These are phyloP conservation scores for Choanephora cucurbitarum DNA, from an alignment of 371 early-diverging fungal genomes.

Conservation along the genomic window DNA sequence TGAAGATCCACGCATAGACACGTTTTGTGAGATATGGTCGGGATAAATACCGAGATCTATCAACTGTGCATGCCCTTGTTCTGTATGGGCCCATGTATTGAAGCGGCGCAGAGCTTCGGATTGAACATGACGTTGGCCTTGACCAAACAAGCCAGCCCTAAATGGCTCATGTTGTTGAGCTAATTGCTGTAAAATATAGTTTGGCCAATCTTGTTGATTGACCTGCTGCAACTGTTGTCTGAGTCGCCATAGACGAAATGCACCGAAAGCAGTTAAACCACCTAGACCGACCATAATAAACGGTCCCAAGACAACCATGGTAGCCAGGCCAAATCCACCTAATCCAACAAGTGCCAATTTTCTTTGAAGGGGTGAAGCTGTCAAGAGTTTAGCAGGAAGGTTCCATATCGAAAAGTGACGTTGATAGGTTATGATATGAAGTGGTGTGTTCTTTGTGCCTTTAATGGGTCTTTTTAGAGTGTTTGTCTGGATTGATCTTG, in stretches of 20 bases:
- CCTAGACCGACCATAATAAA: conserved; percentile 25
- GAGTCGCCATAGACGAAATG: conserved; percentile 21
- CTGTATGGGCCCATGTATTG: conserved; percentile 13
- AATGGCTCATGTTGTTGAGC: conserved; percentile 1
- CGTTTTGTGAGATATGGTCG: conserved; percentile 3
- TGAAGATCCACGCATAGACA: conserved; percentile 18
- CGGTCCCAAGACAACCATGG: conserved; percentile 20
- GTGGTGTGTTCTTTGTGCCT: too few relatives aligned
- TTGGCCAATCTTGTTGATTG: conserved; percentile 7
- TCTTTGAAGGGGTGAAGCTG: conserved; percentile 13
- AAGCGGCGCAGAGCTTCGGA: conserved; percentile 17
- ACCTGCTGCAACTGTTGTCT: conserved; percentile 5
- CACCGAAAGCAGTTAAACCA: conserved; percentile 20
- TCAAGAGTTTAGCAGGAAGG: conserved; percentile 6
- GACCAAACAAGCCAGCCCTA: conserved; percentile 10
- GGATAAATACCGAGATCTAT: conserved; percentile 19
- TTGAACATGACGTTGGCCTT: conserved; percentile 12
- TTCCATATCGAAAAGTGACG: conserved; percentile 17
- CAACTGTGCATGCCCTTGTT: conserved; percentile 7
- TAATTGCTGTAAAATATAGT: conserved; percentile 7
- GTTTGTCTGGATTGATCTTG: too few relatives aligned
- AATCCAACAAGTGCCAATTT: conserved; percentile 8
- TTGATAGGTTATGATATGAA: neutral
- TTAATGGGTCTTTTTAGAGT: too few relatives aligned
- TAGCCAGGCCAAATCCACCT: conserved; percentile 13